These are phyloP conservation scores for Psilocybe cubensis DNA, from an alignment of 768 basidiomycete genomes.

Conservation along the genomic window DNA sequence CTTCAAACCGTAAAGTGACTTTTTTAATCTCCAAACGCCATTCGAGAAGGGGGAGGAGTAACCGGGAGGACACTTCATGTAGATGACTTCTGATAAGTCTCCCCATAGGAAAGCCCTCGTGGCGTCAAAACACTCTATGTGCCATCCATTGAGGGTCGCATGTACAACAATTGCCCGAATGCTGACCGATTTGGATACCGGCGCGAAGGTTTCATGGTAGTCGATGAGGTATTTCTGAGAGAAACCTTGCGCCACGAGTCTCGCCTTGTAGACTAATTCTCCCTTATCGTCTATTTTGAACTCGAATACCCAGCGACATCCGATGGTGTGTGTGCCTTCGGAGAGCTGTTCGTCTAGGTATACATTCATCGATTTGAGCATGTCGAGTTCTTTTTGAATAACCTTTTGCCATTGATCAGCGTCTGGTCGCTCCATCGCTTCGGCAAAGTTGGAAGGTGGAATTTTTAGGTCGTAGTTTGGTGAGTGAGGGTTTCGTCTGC, in stretches of 20 bases:
- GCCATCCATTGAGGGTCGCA: slow-evolving; percentile 25
- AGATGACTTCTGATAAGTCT: slow-evolving; percentile 14
- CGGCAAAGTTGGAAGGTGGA: background rate
- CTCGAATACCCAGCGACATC: no score
- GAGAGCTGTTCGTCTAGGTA: no score
- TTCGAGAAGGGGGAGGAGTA: background rate
- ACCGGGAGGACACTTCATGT: slow-evolving; percentile 10
- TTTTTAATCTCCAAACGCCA: slow-evolving; percentile 7
- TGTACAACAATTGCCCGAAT: slow-evolving; percentile 22
- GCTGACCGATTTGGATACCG: slow-evolving; percentile 25
- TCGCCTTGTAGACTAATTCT: no score
- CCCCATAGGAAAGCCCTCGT: slow-evolving; percentile 14
- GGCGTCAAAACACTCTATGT: slow-evolving; percentile 12
- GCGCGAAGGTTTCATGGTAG: slow-evolving; percentile 38
- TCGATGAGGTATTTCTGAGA: no score
- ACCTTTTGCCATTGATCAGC: background rate
- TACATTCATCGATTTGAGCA: no score
- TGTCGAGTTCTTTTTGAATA: no score
- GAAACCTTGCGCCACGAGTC: no score
- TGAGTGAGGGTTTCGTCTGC: background rate
- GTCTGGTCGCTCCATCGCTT: background rate
- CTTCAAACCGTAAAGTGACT: slow-evolving; percentile 21
- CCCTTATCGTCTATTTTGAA: no score
- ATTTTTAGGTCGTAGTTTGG: background rate
- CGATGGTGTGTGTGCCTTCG: no score